These are phyloP conservation scores for Polymyxa betae DNA, from an alignment of 208 protist species.

Conservation along the genomic window DNA sequence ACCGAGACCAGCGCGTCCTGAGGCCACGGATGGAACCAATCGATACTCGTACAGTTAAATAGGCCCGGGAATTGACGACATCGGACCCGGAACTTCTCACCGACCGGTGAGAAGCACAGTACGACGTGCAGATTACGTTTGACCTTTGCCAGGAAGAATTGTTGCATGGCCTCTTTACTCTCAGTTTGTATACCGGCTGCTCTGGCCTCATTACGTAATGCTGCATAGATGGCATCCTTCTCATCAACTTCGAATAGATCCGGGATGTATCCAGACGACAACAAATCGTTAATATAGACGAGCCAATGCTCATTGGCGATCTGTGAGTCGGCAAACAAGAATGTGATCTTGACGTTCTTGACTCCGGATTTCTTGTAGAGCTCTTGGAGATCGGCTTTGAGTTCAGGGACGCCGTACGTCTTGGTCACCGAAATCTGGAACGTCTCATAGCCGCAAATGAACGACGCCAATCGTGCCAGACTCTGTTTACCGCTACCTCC, in stretches of 20 bases:
- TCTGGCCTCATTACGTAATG: constrained; percentile 74
- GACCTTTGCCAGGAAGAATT: constrained; percentile 92
- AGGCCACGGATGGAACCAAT: constrained; percentile 98
- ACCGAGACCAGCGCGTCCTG: constrained; percentile 94
- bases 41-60: constrained; percentile 94
- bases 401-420: constrained; percentile 92
- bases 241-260: constrained; percentile 75
- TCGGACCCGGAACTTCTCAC: constrained; percentile 93
- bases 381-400: constrained; percentile 90
- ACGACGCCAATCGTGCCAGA: constrained; percentile 88
- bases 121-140: constrained; percentile 92
- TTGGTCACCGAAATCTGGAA: constrained; percentile 95
- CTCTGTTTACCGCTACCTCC: constrained; percentile 80
- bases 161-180: constrained; percentile 81
- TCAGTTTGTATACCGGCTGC: constrained; percentile 72
- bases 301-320: constrained; percentile 93
- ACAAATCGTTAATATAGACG: constrained; percentile 84
- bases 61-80: constrained; percentile 97
- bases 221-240: constrained; percentile 74
- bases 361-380: constrained; percentile 92
- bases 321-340: constrained; percentile 95
- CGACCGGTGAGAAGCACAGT: constrained; percentile 95
- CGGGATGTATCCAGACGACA: constrained; percentile 74
- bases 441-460: constrained; percentile 92
- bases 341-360: constrained; percentile 87